Evolutionary conservation across 2,329 filamentous ascomycete genomes (phyloP).

Genomic region (Alternaria ethzedia): DNA sequence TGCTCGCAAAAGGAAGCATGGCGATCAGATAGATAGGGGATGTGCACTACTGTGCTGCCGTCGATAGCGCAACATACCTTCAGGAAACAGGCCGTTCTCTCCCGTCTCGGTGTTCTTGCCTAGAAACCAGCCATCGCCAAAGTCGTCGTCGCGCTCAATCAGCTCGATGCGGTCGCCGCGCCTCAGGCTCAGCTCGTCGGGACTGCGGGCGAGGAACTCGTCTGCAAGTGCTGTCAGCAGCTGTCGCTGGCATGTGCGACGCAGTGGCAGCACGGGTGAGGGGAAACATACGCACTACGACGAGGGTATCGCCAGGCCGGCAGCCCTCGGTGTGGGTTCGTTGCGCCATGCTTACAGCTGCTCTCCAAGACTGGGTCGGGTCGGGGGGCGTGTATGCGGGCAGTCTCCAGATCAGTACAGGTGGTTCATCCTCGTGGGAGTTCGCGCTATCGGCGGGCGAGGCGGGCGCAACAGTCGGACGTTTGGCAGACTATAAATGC

Average conservation of each 20-base stretch:
- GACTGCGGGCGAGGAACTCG: slow-evolving; percentile 88
- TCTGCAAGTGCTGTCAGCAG: slow-evolving; percentile 60
- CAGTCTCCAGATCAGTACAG: slow-evolving; percentile 22
- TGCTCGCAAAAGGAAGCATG: background rate
- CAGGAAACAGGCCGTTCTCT: slow-evolving; percentile 80
- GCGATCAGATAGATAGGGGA: background rate
- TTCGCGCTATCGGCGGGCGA: slow-evolving; percentile 16
- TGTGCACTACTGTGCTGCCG: background rate
- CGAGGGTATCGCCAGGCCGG: slow-evolving; percentile 69
- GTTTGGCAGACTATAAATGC: background rate
- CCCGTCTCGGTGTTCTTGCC: slow-evolving; percentile 75
- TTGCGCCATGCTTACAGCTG: slow-evolving; percentile 36
- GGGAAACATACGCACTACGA: slow-evolving; percentile 72
- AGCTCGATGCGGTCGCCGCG: slow-evolving; percentile 86
- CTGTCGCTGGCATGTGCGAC: background rate
- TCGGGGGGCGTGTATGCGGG: slow-evolving; percentile 7
- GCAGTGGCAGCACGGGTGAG: background rate
- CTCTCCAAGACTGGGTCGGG: slow-evolving; percentile 3
- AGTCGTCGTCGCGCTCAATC: slow-evolving; percentile 85
- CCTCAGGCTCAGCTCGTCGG: slow-evolving; percentile 86
- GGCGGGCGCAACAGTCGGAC: slow-evolving; percentile 11
- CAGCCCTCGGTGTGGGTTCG: slow-evolving; percentile 55
- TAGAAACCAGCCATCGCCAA: slow-evolving; percentile 86
- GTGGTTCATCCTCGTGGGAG: slow-evolving; percentile 17
- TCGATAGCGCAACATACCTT: slow-evolving; percentile 63